These are phyloP conservation scores for Pichia sp. DNA, from an alignment of 1,139 yeast species.

Conservation along the genomic window DNA sequence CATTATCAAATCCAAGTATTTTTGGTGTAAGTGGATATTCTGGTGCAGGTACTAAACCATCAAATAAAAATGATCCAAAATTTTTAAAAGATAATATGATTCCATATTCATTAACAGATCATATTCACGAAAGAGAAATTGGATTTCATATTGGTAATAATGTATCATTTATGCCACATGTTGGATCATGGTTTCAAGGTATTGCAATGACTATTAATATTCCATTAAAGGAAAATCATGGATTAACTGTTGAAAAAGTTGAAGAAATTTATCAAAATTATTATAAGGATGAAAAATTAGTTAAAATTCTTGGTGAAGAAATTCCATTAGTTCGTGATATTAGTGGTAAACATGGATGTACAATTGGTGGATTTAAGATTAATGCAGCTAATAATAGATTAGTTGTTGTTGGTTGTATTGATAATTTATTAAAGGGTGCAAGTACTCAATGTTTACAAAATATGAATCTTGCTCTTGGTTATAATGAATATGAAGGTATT, in stretches of 20 bases:
- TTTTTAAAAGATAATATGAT: slow-evolving; percentile 74
- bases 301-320: slow-evolving; percentile 81
- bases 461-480: slow-evolving; percentile 81
- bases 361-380: slow-evolving; percentile 92
- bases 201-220: slow-evolving; percentile 86
- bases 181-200: slow-evolving; percentile 99
- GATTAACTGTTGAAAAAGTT: slow-evolving; percentile 70
- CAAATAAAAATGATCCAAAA: slow-evolving; percentile 84
- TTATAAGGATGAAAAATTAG: slow-evolving; percentile 80
- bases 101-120: slow-evolving; percentile 94
- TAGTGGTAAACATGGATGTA: slow-evolving; percentile 90
- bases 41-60: slow-evolving; percentile 98
- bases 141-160: slow-evolving; percentile 69
- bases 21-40: slow-evolving; percentile 98
- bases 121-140: slow-evolving; percentile 91
- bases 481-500: slow-evolving; percentile 92
- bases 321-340: slow-evolving; percentile 90
- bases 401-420: slow-evolving; percentile 91
- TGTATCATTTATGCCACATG: slow-evolving; percentile 93
- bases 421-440: slow-evolving; percentile 93
- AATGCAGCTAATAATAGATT: slow-evolving; percentile 84
- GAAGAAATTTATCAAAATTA: slow-evolving; percentile 82
- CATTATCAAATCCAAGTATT: slow-evolving; percentile 65
- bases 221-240: slow-evolving; percentile 60
- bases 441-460: slow-evolving; percentile 97